Base-by-base conservation (phyloP, 495 filamentous ascomycete genomes). In the Parmelia sp. region DNA sequence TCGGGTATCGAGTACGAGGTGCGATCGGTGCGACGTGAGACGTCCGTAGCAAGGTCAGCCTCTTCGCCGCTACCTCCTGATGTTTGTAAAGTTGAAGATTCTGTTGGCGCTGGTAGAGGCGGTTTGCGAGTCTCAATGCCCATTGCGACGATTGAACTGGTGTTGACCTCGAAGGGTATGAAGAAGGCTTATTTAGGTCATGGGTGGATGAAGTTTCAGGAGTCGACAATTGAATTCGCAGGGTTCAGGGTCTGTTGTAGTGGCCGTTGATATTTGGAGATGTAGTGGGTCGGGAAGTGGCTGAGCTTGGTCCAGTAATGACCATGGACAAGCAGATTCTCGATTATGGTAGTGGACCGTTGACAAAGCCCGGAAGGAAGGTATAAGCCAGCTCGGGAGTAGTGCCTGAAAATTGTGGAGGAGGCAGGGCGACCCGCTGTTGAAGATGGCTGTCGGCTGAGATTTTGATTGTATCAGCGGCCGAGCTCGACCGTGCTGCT, bases 1-100 rank as follows among this genome's bases (percentile, higher is more conserved):
- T 96, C 93, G 31, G 92, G 94, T 62, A 99, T 85, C 56, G 89
- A 93, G 78, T 95, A 96, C 61, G 90, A 88, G 58, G 88, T 88
- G 78, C 84, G 84, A 77, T 90, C 88, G 74, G 88, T 91, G 69
- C 84, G 83, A 70, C 89, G 88, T 73, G 89, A 92, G 69, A 90
- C 67, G 74, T 88, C 85, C 70, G 86, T 89, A 68, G 85, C 91
- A 71, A 93, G 78, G 78, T 96, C 91, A 76, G 84, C 88, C 55
- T 79, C 79, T 63, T 80, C 82, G 61, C 82, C 72, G 74, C 87
- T 88, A 66, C 80, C 83, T 66, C 74, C 80, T 57, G 80, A 78
- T 31, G 79, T 77, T 29, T 74, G 74, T 44, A 80, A 76, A 70
- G 86, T 85, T 65, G 90, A 85, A 67, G 88, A 88, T 74, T 91